Percentiles rank a stretch among this genome's conserved stretches.
Conservation (phyloP, 2,329 filamentous ascomycete genomes). For the Penicillium sp. region DNA sequence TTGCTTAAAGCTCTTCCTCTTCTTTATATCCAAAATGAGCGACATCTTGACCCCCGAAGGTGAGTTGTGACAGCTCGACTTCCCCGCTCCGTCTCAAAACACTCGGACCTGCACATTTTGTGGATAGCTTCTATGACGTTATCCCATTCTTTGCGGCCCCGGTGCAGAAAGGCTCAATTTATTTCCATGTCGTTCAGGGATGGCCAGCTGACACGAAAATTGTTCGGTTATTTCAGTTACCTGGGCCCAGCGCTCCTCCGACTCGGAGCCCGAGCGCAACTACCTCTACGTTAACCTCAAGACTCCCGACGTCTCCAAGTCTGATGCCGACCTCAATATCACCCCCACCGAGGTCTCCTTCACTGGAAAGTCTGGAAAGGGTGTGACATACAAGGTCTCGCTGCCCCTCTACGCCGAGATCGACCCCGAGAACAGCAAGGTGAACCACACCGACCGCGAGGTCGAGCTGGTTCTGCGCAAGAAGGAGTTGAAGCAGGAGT, state of each 20-base stretch:
- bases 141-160: constrained; percentile 3
- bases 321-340: constrained; percentile 77
- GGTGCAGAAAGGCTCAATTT: constrained; percentile 3
- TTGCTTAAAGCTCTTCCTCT: not conserved
- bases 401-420: constrained; percentile 90
- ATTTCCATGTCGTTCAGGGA: not conserved
- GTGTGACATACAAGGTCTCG: constrained; percentile 80
- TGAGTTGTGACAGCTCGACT: constrained; percentile 34
- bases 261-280: constrained; percentile 78
- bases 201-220: constrained; percentile 11
- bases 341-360: constrained; percentile 76
- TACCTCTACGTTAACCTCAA: constrained; percentile 90
- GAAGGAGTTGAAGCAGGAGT: constrained; percentile 93
- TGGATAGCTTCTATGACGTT: constrained; percentile 17
- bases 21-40: constrained; percentile 22
- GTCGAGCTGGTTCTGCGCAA: constrained; percentile 90
- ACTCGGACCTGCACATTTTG: constrained; percentile 23
- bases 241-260: constrained; percentile 95
- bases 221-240: constrained; percentile 62
- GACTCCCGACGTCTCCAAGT: constrained; percentile 76
- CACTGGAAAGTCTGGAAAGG: constrained; percentile 80
- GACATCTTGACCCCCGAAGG: constrained; percentile 46
- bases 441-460: constrained; percentile 83
- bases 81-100: constrained; percentile 28
- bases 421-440: constrained; percentile 77